A percentile compares a stretch with the other conserved stretches of the same genome.
Evolutionary conservation across 2,329 filamentous ascomycete species (phyloP).

Genomic region (Fulvia fulva): DNA sequence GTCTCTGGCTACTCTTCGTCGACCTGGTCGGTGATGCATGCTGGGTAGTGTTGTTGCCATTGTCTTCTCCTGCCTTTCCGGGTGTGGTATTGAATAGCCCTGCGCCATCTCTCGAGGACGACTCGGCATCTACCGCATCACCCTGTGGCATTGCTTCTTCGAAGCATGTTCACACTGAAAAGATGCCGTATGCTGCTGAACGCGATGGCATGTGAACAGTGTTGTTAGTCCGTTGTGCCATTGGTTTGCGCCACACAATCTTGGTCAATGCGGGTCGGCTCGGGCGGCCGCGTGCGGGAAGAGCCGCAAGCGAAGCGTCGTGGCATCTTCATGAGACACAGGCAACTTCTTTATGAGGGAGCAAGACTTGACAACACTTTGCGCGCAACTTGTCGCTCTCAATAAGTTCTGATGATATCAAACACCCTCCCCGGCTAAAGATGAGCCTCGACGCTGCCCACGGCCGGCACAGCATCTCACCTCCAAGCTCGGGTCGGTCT

Average conservation of each 20-base stretch:
- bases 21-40: not conserved
- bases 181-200: not conserved
- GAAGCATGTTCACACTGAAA: not conserved
- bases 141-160: conserved; percentile 21
- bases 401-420: not conserved
- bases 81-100: not conserved
- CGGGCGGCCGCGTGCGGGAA: not conserved
- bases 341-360: not conserved
- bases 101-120: conserved; percentile 2
- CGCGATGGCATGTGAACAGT: not conserved
- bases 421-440: not conserved
- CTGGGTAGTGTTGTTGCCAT: not conserved
- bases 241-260: not conserved
- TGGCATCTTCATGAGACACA: not conserved
- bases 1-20: not conserved
- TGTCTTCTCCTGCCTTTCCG: not conserved
- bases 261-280: no score
- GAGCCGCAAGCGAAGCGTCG: not conserved
- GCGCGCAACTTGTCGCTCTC: not conserved
- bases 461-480: conserved; percentile 61
- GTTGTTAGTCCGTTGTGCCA: not conserved
- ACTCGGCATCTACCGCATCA: conserved; percentile 7
- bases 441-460: conserved; percentile 64
- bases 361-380: not conserved
- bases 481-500: conserved; percentile 77